Evolutionary conservation across 106 monocot genomes (phyloP).

Genomic region (Dioscorea alata): DNA sequence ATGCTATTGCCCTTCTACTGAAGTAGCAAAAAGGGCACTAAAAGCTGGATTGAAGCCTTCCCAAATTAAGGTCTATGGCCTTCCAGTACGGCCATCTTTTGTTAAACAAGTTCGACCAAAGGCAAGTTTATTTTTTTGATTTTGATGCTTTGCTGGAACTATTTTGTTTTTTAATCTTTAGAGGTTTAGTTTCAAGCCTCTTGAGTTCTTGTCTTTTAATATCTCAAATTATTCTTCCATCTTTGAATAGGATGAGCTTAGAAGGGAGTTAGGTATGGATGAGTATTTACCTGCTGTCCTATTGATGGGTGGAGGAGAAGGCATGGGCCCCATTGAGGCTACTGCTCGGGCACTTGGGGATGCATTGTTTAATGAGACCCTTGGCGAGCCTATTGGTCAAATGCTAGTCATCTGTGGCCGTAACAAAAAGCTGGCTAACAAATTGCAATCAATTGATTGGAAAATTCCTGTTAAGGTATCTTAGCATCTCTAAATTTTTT

Average conservation of each 20-base stretch:
- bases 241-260: constrained; percentile 47
- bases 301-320: constrained; percentile 98
- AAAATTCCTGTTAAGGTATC: constrained; percentile 89
- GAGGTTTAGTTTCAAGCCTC: no score
- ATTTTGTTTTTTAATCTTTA: not conserved
- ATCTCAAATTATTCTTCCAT: constrained; percentile 7
- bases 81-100: constrained; percentile 95
- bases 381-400: constrained; percentile 73
- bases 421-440: constrained; percentile 72
- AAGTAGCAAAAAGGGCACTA: constrained; percentile 82
- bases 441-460: constrained; percentile 68
- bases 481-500: no score
- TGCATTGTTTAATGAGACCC: constrained; percentile 54
- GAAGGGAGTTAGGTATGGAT: constrained; percentile 88
- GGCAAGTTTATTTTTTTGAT: constrained; percentile 23
- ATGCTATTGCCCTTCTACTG: constrained; percentile 94
- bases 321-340: constrained; percentile 98
- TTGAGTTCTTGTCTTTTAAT: not conserved
- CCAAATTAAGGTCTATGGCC: constrained; percentile 94
- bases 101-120: constrained; percentile 66
- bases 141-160: not conserved
- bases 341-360: constrained; percentile 81
- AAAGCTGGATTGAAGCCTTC: constrained; percentile 77
- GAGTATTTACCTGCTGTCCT: constrained; percentile 84
- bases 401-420: constrained; percentile 85